Percentiles rank a stretch among this genome's conserved stretches.
Conservation (phyloP, 495 filamentous ascomycete genomes). For the Aspergillus wentii region DNA sequence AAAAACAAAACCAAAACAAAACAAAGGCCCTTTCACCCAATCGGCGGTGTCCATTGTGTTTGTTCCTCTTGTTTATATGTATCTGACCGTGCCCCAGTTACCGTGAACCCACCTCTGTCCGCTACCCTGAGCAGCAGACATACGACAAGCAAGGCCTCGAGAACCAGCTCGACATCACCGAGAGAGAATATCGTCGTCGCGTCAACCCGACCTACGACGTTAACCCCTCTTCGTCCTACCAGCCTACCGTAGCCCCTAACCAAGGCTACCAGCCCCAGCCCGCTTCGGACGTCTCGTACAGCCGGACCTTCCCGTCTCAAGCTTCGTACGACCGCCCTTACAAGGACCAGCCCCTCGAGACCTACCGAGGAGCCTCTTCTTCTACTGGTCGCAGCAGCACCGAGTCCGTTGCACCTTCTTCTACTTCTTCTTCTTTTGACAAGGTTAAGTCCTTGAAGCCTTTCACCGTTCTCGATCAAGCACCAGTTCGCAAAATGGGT, state of each 20-base stretch:
- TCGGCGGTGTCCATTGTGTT: too few relatives aligned
- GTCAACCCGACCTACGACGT: slow-evolving; percentile 65
- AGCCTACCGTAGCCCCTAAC: slow-evolving; percentile 19
- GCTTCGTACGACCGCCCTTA: slow-evolving; percentile 26
- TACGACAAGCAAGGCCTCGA: slow-evolving; percentile 47
- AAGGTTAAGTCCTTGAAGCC: slow-evolving; percentile 27
- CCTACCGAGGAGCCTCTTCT: slow-evolving; percentile 25
- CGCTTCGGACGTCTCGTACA: slow-evolving; percentile 28
- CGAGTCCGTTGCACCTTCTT: slow-evolving; percentile 44
- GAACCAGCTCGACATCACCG: slow-evolving; percentile 72
- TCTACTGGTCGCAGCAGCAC: slow-evolving; percentile 38
- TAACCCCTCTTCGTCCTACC: slow-evolving; percentile 53
- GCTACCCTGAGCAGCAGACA: slow-evolving; percentile 48
- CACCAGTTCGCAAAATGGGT: slow-evolving; percentile 74
- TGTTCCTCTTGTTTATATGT: too few relatives aligned
- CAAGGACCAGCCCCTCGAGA: slow-evolving; percentile 21
- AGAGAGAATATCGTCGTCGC: slow-evolving; percentile 79
- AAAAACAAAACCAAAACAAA: too few relatives aligned
- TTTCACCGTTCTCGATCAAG: slow-evolving; percentile 45
- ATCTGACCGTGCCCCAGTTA: slow-evolving; percentile 48
- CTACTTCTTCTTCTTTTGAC: slow-evolving; percentile 16
- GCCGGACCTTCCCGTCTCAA: slow-evolving; percentile 15
- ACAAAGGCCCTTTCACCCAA: too few relatives aligned
- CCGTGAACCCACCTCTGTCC: slow-evolving; percentile 47
- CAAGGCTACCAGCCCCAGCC: slow-evolving; percentile 17